Base-by-base conservation (phyloP, 2,329 filamentous ascomycete species). In the Fusarium drepaniforme region DNA sequence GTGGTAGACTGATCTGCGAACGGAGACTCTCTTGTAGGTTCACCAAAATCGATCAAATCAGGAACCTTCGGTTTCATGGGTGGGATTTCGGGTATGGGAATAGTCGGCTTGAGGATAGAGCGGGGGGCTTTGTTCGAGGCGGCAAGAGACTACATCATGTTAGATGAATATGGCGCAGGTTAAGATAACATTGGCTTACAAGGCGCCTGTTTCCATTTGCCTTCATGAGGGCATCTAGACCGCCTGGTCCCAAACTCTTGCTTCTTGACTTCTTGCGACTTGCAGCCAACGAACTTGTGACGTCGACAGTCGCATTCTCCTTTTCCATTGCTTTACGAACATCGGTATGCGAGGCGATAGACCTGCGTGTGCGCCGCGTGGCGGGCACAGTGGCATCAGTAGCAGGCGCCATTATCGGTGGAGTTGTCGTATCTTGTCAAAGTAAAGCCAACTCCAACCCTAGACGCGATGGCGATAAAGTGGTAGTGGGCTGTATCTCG, bases 191-290 rank as follows among this genome's bases (percentile, higher is more conserved):
- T 66, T 53, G 46, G 67, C 87, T 80, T 89, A 97, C 95, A 86
- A 95, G 93, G 83, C 94, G 90, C 78, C 94, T 88, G 82, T 97
- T 97, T 38, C 94, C 94, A 80, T 88, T 90, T 53, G 89, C 90
- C 80, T 93, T 89, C 82, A 93, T 95, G 66, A 97, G 88, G 67
- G 93, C 92, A 86, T 97, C 95, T 56, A 98, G 85, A 30, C 96
- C 95, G 61, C 96, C 97, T 18, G 97, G 96, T 3, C 97, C 97
- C 77, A 99, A 92, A 84, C 96, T 98, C 87, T 98, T 98, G 85
- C 96, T 98, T 75, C 97, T 92, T 68, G 93, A 94, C 85, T 95
- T 96, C 85, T 89, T 89, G 72, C 88, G 86, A 80, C 83, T 87
- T 68, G 86, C 86, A 35, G 86, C 87, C 75, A 88, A 80, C 67